Percentiles rank a stretch among this genome's conserved stretches.
phyloP scores from a whole-genome alignment of 345 rosid genomes.

The Salix suchowensis region DNA sequence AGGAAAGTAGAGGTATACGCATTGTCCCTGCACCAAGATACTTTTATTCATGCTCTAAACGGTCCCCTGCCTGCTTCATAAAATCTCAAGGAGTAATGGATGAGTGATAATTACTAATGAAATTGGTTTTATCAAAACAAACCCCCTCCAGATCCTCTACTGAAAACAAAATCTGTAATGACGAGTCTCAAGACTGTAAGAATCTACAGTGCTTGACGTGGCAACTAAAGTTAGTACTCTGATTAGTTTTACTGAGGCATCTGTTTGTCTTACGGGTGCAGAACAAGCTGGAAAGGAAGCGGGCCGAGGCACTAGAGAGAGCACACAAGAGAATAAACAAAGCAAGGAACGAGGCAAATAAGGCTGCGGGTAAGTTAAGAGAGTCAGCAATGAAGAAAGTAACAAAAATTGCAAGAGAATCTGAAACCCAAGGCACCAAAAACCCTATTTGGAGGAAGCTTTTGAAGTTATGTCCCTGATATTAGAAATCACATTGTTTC shows the following conservation, averaged over 20 bases:
- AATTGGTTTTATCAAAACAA: too few species aligned
- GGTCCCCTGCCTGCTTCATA: background rate
- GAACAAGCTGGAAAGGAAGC: background rate
- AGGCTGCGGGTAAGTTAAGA: background rate
- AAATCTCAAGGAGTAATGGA: too few species aligned
- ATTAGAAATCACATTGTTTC: background rate
- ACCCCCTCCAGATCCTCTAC: too few species aligned
- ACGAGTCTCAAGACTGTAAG: too few species aligned
- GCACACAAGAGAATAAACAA: background rate
- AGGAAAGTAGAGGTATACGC: background rate
- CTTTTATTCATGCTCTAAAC: background rate
- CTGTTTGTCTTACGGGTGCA: background rate
- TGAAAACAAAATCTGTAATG: too few species aligned
- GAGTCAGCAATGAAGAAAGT: background rate
- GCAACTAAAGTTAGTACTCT: background rate
- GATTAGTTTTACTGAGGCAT: background rate
- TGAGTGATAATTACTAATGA: too few species aligned
- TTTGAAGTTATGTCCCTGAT: background rate
- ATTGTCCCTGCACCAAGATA: background rate
- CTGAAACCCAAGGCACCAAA: background rate
- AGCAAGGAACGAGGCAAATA: background rate
- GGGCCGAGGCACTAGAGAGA: background rate
- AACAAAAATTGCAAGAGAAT: background rate
- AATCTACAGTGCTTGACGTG: background rate
- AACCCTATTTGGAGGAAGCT: background rate